These are phyloP conservation scores for Micractinium conductrix DNA, from an alignment of 139 green algal genomes.

Conservation along the genomic window DNA sequence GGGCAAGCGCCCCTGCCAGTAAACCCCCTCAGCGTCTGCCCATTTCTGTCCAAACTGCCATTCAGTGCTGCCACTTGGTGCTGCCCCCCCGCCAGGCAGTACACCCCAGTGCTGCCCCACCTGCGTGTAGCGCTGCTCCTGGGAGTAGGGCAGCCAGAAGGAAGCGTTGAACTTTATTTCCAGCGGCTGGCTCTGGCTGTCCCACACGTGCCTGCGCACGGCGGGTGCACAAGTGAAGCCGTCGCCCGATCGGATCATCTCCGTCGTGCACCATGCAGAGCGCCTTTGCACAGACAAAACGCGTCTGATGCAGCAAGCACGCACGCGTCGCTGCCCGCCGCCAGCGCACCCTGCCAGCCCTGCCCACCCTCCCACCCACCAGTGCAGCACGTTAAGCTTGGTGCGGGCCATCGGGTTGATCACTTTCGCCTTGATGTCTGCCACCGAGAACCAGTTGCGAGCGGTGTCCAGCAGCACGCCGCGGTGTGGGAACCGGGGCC, in stretches of 20 bases:
- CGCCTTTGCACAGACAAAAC: no score
- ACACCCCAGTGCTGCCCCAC: neutral
- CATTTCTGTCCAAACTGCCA: no score
- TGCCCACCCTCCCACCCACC: neutral
- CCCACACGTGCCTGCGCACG: constrained; percentile 4
- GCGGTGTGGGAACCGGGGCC: neutral
- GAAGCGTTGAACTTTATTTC: neutral
- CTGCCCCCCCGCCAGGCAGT: no score
- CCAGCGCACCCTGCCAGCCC: no score
- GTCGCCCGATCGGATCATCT: no score
- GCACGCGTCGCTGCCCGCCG: no score
- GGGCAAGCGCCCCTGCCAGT: no score
- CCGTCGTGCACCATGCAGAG: neutral
- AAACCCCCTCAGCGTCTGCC: no score
- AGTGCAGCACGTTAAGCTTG: constrained; percentile 11
- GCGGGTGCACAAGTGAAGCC: no score
- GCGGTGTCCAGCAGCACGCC: constrained; percentile 1
- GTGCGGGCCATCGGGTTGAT: neutral
- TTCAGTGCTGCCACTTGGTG: no score
- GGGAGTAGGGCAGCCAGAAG: constrained; percentile 7
- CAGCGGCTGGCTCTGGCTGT: constrained; percentile 15
- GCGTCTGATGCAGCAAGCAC: no score
- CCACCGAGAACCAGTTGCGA: neutral
- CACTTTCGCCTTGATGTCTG: neutral
- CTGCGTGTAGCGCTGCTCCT: neutral